A percentile compares a stretch with the other conserved stretches of the same genome.
phyloP scores from a whole-genome alignment of 805 yeast species.

The Wickerhamiella kazuoi region DNA sequence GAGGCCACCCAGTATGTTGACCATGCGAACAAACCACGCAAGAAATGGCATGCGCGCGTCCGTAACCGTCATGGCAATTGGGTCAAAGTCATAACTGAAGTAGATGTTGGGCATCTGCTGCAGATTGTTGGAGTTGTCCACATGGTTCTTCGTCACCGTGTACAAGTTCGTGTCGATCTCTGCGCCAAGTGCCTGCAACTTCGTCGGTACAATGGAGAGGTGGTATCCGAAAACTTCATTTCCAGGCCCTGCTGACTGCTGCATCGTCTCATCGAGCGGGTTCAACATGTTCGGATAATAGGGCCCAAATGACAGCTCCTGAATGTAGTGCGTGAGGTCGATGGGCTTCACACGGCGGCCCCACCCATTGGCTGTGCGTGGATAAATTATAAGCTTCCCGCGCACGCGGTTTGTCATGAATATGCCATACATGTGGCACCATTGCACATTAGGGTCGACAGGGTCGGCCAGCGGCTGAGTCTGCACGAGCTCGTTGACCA shows the following conservation, averaged over 20 bases:
- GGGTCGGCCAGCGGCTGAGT: slow-evolving; percentile 28
- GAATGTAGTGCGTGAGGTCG: slow-evolving; percentile 70
- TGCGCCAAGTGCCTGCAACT: slow-evolving; percentile 43
- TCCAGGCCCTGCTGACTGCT: slow-evolving; percentile 18
- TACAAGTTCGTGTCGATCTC: slow-evolving; percentile 71
- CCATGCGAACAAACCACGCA: slow-evolving; percentile 58
- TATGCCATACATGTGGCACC: slow-evolving; percentile 73
- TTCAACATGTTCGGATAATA: slow-evolving; percentile 73
- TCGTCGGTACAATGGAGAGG: slow-evolving; percentile 70
- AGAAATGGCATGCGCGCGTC: slow-evolving; percentile 63
- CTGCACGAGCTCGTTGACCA: slow-evolving; percentile 61
- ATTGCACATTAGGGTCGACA: slow-evolving; percentile 16
- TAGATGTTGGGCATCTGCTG: slow-evolving; percentile 51
- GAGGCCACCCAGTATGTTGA: slow-evolving; percentile 71
- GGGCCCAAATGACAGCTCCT: slow-evolving; percentile 80
- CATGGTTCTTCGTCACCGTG: slow-evolving; percentile 36
- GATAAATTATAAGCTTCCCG: slow-evolving; percentile 76
- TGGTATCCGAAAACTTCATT: slow-evolving; percentile 41
- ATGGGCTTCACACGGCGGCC: slow-evolving; percentile 16
- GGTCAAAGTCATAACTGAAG: slow-evolving; percentile 76
- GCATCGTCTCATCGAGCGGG: slow-evolving; percentile 66
- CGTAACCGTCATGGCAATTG: slow-evolving; percentile 48
- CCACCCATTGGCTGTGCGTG: slow-evolving; percentile 14
- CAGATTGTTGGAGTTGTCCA: slow-evolving; percentile 1
- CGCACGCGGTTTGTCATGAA: slow-evolving; percentile 70